Percentiles rank a stretch among this genome's conserved stretches.
phyloP scores from a whole-genome alignment of 129 eudicot species.

The Flaveria ramosissima region DNA sequence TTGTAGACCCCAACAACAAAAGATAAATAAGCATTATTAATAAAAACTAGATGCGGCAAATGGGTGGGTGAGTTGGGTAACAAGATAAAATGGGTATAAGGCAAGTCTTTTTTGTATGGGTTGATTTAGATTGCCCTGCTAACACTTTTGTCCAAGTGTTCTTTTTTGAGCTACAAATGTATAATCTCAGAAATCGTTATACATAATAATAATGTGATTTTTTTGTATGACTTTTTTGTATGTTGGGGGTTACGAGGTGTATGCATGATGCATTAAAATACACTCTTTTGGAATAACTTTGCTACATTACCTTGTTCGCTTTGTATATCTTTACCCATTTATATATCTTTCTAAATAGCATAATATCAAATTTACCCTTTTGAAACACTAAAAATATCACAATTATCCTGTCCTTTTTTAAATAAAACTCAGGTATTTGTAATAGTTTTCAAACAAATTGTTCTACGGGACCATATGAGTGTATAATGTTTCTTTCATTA shows the following conservation, averaged over 20 bases:
- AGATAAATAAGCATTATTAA: background rate
- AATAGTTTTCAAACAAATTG: background rate
- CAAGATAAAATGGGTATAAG: background rate
- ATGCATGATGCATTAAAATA: no score
- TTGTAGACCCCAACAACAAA: slow-evolving; percentile 5
- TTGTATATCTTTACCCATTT: background rate
- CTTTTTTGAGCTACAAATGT: no score
- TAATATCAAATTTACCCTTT: background rate
- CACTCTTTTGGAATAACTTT: background rate
- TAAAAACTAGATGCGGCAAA: background rate
- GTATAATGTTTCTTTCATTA: background rate
- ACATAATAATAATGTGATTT: no score
- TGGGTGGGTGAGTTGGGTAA: background rate
- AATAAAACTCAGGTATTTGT: background rate
- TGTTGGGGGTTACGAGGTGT: no score
- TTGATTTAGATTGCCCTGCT: background rate
- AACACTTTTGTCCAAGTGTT: background rate
- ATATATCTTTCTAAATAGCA: background rate
- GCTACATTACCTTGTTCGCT: background rate
- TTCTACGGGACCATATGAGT: background rate
- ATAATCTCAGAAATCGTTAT: no score
- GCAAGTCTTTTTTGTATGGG: background rate
- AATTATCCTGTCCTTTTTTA: background rate
- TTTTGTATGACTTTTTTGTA: no score
- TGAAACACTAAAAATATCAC: background rate